Evolutionary conservation across 352 stramenopile species (phyloP).

Genomic region (Globisporangium echinulatum): DNA sequence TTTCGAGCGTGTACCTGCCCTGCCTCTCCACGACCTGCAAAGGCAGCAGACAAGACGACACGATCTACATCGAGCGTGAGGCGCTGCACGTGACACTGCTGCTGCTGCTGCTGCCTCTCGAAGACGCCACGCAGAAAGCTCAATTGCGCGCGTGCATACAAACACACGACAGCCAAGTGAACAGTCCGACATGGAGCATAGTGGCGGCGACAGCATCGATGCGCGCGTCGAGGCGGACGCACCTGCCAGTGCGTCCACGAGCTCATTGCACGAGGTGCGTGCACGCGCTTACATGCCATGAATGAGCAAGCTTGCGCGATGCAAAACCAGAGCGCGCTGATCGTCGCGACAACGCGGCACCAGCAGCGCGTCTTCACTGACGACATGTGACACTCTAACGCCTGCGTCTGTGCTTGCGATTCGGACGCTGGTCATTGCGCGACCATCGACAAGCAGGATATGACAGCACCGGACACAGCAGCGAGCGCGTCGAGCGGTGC

Average conservation of each 20-base stretch:
- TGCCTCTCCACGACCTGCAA: too few relatives aligned
- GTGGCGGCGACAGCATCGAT: background rate
- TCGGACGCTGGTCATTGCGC: too few relatives aligned
- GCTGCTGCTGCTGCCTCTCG: background rate
- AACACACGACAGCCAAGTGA: too few relatives aligned
- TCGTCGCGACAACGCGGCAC: too few relatives aligned
- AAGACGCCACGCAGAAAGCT: too few relatives aligned
- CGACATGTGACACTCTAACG: background rate
- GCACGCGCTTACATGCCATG: background rate
- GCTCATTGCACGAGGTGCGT: conserved; percentile 8
- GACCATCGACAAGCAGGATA: conserved; percentile 1
- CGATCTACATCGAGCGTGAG: background rate
- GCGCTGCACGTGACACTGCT: background rate
- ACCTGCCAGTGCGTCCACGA: conserved; percentile 6
- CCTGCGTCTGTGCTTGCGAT: too few relatives aligned
- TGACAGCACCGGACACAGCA: background rate
- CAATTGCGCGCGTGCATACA: too few relatives aligned
- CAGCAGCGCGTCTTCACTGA: background rate
- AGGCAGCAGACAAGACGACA: background rate
- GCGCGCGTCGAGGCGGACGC: background rate
- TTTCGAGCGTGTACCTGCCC: background rate
- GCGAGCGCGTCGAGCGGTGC: background rate
- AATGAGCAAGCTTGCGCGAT: background rate
- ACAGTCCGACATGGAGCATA: background rate
- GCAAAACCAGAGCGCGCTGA: too few relatives aligned